These are phyloP conservation scores for Trypanosoma brucei DNA, from an alignment of 208 protist genomes.

Conservation along the genomic window DNA sequence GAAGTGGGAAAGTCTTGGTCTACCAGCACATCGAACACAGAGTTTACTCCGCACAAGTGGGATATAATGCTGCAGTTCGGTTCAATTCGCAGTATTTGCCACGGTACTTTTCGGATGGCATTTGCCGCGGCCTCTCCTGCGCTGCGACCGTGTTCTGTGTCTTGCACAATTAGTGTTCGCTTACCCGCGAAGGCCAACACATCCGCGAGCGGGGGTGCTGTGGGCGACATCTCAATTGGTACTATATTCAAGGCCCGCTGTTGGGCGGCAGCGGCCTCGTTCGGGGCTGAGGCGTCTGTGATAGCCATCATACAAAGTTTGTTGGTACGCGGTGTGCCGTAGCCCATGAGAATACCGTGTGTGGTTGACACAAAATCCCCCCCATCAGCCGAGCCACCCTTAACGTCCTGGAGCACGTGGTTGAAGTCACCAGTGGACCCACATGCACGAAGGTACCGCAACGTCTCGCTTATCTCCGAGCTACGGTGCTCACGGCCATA, in stretches of 20 bases:
- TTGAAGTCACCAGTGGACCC: conserved; percentile 67
- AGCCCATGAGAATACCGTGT: conserved; percentile 76
- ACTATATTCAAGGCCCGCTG: conserved; percentile 48
- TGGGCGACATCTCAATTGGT: conserved; percentile 65
- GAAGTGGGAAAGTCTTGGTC: conserved; percentile 82
- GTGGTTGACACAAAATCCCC: conserved; percentile 75
- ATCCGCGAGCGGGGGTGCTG: conserved; percentile 74
- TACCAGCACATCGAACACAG: conserved; percentile 85
- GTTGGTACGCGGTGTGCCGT: conserved; percentile 66
- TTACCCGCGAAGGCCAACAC: conserved; percentile 68
- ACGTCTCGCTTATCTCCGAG: conserved; percentile 78
- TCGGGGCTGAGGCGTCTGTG: conserved; percentile 29
- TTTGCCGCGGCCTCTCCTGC: conserved; percentile 42
- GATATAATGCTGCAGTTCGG: conserved; percentile 70
- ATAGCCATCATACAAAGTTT: conserved; percentile 59
- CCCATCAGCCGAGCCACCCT: conserved; percentile 56
- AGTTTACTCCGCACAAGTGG: conserved; percentile 62
- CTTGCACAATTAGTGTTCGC: conserved; percentile 63
- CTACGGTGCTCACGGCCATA: conserved; percentile 73
- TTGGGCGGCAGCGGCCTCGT: conserved; percentile 32
- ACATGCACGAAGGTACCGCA: conserved; percentile 82
- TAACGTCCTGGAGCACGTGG: conserved; percentile 73
- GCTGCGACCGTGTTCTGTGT: conserved; percentile 48
- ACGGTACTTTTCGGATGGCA: conserved; percentile 49
- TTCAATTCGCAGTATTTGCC: conserved; percentile 73